A percentile compares a stretch with the other conserved stretches of the same genome.
phyloP scores from a whole-genome alignment of 495 filamentous ascomycete genomes.

The Articulospora tetracladia region DNA sequence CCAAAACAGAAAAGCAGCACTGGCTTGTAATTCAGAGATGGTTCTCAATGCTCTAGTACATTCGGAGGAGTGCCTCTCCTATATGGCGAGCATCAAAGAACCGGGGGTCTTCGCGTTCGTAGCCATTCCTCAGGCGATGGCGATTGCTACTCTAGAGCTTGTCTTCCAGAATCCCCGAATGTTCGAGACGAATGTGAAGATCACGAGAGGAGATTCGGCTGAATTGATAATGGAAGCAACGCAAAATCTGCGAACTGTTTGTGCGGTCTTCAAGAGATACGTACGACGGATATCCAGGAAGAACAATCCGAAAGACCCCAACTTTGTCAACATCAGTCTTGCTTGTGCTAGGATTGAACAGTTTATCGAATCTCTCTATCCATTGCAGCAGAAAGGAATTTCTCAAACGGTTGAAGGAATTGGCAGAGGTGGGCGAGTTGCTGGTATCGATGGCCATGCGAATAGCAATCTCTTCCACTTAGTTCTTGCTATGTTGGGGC shows the following conservation, averaged over 20 bases:
- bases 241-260: slow-evolving; percentile 78
- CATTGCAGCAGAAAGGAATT: slow-evolving; percentile 52
- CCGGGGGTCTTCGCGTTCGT: slow-evolving; percentile 99
- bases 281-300: slow-evolving; percentile 83
- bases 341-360: slow-evolving; percentile 93
- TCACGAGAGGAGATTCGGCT: slow-evolving; percentile 92
- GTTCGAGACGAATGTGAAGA: slow-evolving; percentile 88
- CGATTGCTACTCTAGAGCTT: slow-evolving; percentile 87
- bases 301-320: slow-evolving; percentile 90
- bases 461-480: slow-evolving; percentile 61
- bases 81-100: slow-evolving; percentile 92
- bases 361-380: slow-evolving; percentile 95
- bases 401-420: slow-evolving; percentile 25
- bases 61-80: slow-evolving; percentile 91
- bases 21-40: slow-evolving; percentile 93
- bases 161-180: slow-evolving; percentile 90
- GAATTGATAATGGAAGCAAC: slow-evolving; percentile 86
- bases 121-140: slow-evolving; percentile 97
- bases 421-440: slow-evolving; percentile 31
- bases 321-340: slow-evolving; percentile 88
- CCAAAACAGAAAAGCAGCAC: slow-evolving; percentile 71
- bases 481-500: slow-evolving; percentile 52
- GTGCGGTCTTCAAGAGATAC: slow-evolving; percentile 73
- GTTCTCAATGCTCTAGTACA: slow-evolving; percentile 82
- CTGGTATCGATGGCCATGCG: slow-evolving; percentile 38